Evolutionary conservation across 2,329 filamentous ascomycete species (phyloP), one percentile per base, ranked within the genome.

Genomic region (Botrytis paeoniae): DNA sequence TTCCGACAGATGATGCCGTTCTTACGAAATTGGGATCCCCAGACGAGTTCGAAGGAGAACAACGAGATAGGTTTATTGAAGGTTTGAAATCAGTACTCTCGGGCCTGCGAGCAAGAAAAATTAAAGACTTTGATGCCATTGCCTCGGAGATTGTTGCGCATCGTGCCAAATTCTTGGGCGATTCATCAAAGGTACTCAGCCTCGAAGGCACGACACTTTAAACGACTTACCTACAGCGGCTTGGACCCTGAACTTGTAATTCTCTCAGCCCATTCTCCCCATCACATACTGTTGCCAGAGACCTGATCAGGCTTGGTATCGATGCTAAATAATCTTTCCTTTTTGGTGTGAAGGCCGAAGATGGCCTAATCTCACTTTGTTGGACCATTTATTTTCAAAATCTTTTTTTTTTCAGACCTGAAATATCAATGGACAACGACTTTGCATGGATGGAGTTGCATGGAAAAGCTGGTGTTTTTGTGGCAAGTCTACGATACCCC

Each of bases 21-120:
- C 88, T 94, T 76, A 86, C 92, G 73, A 89, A 92, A 77, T 87
- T 94, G 70, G 92, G 92, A 62, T 89, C 87, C 64, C 86, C 89
- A 62, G 89, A 91, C 75, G 89, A 89, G 76, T 90, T 89, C 79
- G 87, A 85, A 60, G 87, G 87, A 77, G 87, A 89, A 73, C 86
- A 90, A 75, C 88, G 87, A 80, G 84, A 86, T 73, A 84, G 85
- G 75, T 93, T 91, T 69, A 82, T 89, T 89, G 77, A 83, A 45
- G 91, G 91, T 37, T 85, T 93, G 64, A 86, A 86, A 73, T 84
- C 86, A 75, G 83, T 92, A 51, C 86, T 93, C 72, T 85, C 86
- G 74, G 85, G 87, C 61, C 85, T 91, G 77, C 88, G 89, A 77
- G 83, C 84, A 75, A 86, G 85, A 76, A 88, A 89, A 77, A 84